Conservation (phyloP, 257 asterid species). For the Solanum phureja region DNA sequence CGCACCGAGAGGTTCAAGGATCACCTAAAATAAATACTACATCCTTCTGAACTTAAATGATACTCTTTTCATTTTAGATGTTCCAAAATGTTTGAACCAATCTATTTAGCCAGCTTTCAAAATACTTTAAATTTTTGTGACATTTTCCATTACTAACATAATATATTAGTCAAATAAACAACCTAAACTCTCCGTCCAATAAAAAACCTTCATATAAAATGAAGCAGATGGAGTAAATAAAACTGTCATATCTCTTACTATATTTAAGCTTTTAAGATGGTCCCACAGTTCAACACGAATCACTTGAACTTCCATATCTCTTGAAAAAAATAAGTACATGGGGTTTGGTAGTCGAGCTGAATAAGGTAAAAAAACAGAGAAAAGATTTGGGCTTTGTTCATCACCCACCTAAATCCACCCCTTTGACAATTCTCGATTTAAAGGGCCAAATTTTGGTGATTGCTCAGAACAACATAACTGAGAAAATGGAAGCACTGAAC, state of each 20-base stretch:
- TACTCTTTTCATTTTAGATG: background rate
- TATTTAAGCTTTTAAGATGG: background rate
- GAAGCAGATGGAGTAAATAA: background rate
- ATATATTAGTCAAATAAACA: background rate
- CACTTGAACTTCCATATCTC: background rate
- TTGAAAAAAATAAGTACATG: background rate
- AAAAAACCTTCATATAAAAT: background rate
- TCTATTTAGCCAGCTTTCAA: background rate
- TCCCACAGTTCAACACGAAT: background rate
- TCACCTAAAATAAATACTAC: background rate
- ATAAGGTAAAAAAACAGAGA: background rate
- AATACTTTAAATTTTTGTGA: background rate
- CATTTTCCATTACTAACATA: background rate
- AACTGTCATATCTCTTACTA: background rate
- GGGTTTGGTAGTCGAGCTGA: background rate
- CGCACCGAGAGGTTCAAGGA: background rate
- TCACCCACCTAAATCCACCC: background rate
- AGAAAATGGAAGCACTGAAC: background rate
- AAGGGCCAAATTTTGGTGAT: background rate
- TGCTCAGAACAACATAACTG: background rate
- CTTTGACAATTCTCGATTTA: background rate
- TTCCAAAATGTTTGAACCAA: background rate
- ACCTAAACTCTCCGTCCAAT: background rate
- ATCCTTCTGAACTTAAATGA: background rate
- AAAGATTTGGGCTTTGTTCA: background rate